Percentiles rank a stretch among this genome's conserved stretches.
phyloP scores from a whole-genome alignment of 441 rosid genomes.

The Jatropha multifida region DNA sequence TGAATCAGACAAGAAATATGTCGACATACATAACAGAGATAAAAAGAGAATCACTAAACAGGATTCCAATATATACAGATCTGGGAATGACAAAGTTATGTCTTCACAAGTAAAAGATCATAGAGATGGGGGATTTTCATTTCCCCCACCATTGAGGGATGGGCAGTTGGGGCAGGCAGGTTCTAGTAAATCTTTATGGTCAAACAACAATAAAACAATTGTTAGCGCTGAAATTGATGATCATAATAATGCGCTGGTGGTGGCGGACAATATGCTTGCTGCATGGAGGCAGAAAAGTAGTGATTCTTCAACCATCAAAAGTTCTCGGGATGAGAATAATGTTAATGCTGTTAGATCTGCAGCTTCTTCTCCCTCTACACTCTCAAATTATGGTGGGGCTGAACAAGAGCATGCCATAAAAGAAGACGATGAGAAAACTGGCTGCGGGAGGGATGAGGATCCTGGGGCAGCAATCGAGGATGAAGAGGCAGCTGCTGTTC shows the following conservation, averaged over 20 bases:
- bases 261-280: slow-evolving; percentile 62
- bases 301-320: slow-evolving; percentile 63
- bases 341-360: slow-evolving; percentile 54
- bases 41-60: slow-evolving; percentile 48
- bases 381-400: slow-evolving; percentile 59
- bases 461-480: slow-evolving; percentile 68
- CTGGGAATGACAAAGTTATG: slow-evolving; percentile 49
- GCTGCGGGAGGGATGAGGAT: slow-evolving; percentile 58
- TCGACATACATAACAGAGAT: slow-evolving; percentile 39
- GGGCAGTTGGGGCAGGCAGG: slow-evolving; percentile 51
- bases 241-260: slow-evolving; percentile 48
- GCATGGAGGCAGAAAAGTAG: slow-evolving; percentile 78
- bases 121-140: slow-evolving; percentile 68
- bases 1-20: slow-evolving; percentile 53
- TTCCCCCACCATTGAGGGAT: slow-evolving; percentile 68
- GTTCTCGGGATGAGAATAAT: slow-evolving; percentile 63
- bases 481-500: slow-evolving; percentile 94
- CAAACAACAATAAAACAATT: slow-evolving; percentile 45
- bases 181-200: slow-evolving; percentile 62
- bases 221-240: slow-evolving; percentile 49
- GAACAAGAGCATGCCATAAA: slow-evolving; percentile 52
- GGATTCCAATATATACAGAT: slow-evolving; percentile 40
- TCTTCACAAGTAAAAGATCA: slow-evolving; percentile 43
- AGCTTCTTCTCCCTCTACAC: slow-evolving; percentile 62
- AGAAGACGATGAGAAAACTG: slow-evolving; percentile 56